A percentile compares a stretch with the other conserved stretches of the same genome.
phyloP scores from a whole-genome alignment of 2,329 filamentous ascomycete species.

The Hymenoscyphus albidus region DNA sequence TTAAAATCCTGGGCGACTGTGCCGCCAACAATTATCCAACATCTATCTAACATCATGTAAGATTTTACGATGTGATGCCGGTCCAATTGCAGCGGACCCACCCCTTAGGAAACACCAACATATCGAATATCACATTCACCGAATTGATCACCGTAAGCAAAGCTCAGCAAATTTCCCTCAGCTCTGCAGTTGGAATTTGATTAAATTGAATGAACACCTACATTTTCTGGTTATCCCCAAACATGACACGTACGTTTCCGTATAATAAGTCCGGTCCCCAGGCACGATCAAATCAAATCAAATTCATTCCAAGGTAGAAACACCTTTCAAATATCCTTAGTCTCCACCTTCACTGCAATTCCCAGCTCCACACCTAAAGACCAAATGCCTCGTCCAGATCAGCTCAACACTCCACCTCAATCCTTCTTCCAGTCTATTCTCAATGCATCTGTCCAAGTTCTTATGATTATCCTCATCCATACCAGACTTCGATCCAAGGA shows the following conservation, averaged over 20 bases:
- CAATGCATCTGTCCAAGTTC: neutral
- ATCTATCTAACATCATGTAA: too few species aligned
- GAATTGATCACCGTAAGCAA: neutral
- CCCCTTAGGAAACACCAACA: neutral
- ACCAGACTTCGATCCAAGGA: neutral
- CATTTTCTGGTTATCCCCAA: too few species aligned
- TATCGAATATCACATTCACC: neutral
- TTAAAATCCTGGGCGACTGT: neutral
- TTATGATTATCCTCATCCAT: conserved; percentile 3
- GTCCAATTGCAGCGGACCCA: neutral
- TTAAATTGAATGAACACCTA: neutral
- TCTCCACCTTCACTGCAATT: neutral
- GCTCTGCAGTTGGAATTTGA: neutral
- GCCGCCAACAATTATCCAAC: too few species aligned
- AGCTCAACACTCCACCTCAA: neutral
- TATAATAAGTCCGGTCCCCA: too few species aligned
- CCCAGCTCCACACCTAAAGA: neutral
- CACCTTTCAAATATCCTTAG: neutral
- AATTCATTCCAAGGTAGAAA: neutral
- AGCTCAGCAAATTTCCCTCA: neutral
- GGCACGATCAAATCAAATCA: too few species aligned
- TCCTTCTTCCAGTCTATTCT: neutral
- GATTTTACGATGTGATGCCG: neutral
- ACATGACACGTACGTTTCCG: too few species aligned
- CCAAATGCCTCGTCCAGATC: neutral